Evolutionary conservation across 2,329 filamentous ascomycete genomes (phyloP).

Genomic region (Alternaria longipes): DNA sequence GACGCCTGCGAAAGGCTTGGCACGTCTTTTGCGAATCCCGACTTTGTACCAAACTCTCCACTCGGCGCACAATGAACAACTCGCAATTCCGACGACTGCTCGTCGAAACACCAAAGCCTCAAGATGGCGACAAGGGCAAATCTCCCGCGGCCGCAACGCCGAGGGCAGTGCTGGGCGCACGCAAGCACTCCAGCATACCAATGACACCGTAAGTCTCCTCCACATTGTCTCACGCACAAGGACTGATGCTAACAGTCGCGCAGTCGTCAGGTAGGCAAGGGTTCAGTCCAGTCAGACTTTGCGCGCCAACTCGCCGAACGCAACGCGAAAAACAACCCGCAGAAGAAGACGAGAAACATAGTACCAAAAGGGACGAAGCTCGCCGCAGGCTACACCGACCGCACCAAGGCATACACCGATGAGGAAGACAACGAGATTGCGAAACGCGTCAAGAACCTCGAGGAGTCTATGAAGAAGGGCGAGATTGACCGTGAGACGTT

Average conservation of each 20-base stretch:
- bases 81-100: constrained; percentile 86
- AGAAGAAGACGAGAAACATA: constrained; percentile 79
- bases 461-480: constrained; percentile 81
- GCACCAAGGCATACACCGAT: constrained; percentile 70
- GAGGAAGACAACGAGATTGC: constrained; percentile 65
- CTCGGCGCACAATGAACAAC: constrained; percentile 78
- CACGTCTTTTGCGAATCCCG: constrained; percentile 14
- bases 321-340: constrained; percentile 61
- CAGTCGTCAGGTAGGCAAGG: constrained; percentile 70
- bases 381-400: constrained; percentile 83
- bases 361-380: constrained; percentile 85
- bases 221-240: neutral
- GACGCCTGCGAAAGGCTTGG: constrained; percentile 10
- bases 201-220: constrained; percentile 82
- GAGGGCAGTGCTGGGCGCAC: constrained; percentile 72
- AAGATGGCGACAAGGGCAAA: constrained; percentile 41
- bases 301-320: constrained; percentile 84
- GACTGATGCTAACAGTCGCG: constrained; percentile 15
- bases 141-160: constrained; percentile 41
- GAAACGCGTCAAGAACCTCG: constrained; percentile 77
- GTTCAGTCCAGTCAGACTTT: constrained; percentile 71
- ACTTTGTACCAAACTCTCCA: constrained; percentile 2
- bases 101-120: constrained; percentile 56
- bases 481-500: constrained; percentile 85
- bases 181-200: constrained; percentile 81